phyloP scores from a whole-genome alignment of 129 eudicot species.

The Artemisia tridentata region DNA sequence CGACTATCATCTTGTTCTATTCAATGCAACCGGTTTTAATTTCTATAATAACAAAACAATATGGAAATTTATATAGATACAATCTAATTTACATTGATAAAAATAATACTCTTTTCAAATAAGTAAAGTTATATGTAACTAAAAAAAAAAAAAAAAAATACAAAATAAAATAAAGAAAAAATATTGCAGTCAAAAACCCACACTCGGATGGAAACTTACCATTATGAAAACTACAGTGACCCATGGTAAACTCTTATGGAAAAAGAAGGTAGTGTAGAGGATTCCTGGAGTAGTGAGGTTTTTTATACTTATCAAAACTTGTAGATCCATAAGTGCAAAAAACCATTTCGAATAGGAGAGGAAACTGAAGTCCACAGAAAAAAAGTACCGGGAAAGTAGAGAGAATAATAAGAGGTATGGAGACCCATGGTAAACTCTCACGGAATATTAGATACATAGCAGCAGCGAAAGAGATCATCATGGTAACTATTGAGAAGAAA shows the following conservation, averaged over 20 bases:
- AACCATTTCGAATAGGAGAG: slow-evolving; percentile 46
- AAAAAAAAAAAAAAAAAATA: no score
- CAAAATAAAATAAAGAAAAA: no score
- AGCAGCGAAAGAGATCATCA: slow-evolving; percentile 53
- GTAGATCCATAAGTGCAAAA: slow-evolving; percentile 36
- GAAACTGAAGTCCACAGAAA: slow-evolving; percentile 45
- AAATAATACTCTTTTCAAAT: no score
- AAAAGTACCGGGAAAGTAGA: slow-evolving; percentile 37
- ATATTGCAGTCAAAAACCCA: background rate
- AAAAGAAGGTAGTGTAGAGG: slow-evolving; percentile 5
- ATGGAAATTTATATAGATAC: no score
- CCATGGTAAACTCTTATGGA: no score
- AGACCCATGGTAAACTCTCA: slow-evolving; percentile 39
- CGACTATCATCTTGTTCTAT: no score
- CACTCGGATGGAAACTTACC: background rate
- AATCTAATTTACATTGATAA: no score
- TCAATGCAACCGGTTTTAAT: no score
- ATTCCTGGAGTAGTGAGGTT: background rate
- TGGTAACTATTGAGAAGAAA: slow-evolving; percentile 50
- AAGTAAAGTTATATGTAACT: no score
- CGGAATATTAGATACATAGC: slow-evolving; percentile 40
- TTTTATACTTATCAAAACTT: slow-evolving; percentile 37
- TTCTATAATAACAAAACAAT: no score
- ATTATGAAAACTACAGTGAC: background rate
- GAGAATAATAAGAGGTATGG: slow-evolving; percentile 37